Evolutionary conservation across 306 rosid species (phyloP).

Genomic region (Astragalus glycyphyllos): DNA sequence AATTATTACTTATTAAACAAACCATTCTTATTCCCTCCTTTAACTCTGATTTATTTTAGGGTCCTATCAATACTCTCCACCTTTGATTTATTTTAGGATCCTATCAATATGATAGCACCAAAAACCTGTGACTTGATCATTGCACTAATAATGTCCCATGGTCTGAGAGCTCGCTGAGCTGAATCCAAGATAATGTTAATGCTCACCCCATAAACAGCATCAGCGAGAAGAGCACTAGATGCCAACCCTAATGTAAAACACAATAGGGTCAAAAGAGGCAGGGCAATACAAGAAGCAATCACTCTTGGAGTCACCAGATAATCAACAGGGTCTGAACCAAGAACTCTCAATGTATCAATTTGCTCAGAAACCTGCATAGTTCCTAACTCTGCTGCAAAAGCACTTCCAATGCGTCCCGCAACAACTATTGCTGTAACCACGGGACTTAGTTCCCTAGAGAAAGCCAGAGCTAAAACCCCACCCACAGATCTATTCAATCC

Average conservation of each 20-base stretch:
- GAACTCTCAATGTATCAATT: slow-evolving; percentile 89
- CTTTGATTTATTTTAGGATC: too few species aligned
- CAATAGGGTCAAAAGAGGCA: slow-evolving; percentile 83
- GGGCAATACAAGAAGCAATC: slow-evolving; percentile 74
- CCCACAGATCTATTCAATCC: slow-evolving; percentile 94
- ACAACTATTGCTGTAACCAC: slow-evolving; percentile 91
- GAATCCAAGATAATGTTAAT: slow-evolving; percentile 93
- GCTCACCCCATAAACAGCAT: slow-evolving; percentile 83
- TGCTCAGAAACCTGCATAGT: slow-evolving; percentile 99
- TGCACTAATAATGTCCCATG: slow-evolving; percentile 93
- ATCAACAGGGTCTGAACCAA: slow-evolving; percentile 89
- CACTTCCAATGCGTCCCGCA: slow-evolving; percentile 95
- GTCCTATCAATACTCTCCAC: too few species aligned
- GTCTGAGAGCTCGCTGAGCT: slow-evolving; percentile 74
- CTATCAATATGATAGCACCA: slow-evolving; percentile 90
- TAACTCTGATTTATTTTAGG: too few species aligned
- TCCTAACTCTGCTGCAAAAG: slow-evolving; percentile 96
- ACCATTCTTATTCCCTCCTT: too few species aligned
- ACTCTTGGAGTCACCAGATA: slow-evolving; percentile 96
- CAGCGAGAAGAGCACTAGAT: slow-evolving; percentile 88
- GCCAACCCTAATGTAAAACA: slow-evolving; percentile 93
- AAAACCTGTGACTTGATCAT: slow-evolving; percentile 95
- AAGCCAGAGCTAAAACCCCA: slow-evolving; percentile 95
- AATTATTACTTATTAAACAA: too few species aligned
- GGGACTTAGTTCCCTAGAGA: slow-evolving; percentile 96